phyloP scores from a whole-genome alignment of 2,329 filamentous ascomycete species.

The Colletotrichum viniferum region DNA sequence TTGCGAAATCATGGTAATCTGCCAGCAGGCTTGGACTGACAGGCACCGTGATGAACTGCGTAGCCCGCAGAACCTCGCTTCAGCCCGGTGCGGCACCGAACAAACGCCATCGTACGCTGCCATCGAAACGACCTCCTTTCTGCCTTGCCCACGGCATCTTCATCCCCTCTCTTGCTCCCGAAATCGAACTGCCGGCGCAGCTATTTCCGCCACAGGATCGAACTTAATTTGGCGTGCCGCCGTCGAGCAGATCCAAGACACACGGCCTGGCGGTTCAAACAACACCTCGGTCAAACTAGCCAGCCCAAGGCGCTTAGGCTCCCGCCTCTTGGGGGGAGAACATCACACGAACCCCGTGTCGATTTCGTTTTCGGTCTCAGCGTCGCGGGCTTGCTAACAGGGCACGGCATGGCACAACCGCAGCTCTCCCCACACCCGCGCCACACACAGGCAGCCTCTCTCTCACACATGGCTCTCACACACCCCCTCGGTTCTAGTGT shows the following conservation, averaged over 20 bases:
- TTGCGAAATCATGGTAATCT: neutral
- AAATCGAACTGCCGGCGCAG: neutral
- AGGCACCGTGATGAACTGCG: neutral
- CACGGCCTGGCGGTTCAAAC: neutral
- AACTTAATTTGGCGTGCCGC: neutral
- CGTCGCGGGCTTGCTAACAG: constrained; percentile 10
- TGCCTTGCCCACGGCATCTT: neutral
- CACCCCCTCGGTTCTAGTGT: neutral
- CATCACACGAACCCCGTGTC: constrained; percentile 12
- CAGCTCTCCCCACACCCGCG: neutral
- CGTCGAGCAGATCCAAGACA: constrained; percentile 15
- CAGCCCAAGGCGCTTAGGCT: neutral
- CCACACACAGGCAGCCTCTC: neutral
- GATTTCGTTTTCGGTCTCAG: neutral
- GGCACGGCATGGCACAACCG: neutral
- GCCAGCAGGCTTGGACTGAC: neutral
- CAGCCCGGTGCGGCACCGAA: neutral
- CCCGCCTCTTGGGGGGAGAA: neutral
- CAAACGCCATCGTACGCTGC: neutral
- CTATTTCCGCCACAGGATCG: neutral
- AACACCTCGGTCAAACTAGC: neutral
- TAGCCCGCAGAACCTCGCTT: neutral
- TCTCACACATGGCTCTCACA: neutral
- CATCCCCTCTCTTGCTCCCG: neutral
- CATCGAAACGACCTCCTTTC: neutral